These are phyloP conservation scores for Endocladia muricata DNA, from an alignment of 31 red algal species.

Conservation along the genomic window DNA sequence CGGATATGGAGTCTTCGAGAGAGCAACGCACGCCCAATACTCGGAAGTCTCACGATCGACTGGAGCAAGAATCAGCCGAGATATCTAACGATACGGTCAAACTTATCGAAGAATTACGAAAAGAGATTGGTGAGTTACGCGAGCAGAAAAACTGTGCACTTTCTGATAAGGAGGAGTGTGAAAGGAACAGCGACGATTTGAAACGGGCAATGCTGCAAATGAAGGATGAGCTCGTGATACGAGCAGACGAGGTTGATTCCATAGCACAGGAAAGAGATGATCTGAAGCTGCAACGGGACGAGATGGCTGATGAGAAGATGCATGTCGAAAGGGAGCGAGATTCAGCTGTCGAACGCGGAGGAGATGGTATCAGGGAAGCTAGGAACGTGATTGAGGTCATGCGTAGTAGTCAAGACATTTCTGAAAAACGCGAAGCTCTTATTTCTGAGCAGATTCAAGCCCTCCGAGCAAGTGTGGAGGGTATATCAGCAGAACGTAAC, in stretches of 20 bases:
- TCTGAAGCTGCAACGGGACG: conserved; percentile 11
- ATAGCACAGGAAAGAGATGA: conserved; percentile 6
- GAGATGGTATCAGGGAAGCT: conserved; percentile 52
- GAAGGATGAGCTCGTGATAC: neutral
- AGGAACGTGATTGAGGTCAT: conserved; percentile 33
- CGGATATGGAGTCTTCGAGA: too few relatives aligned
- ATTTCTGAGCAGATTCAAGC: conserved; percentile 41
- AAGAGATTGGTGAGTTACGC: too few relatives aligned
- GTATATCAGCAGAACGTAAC: conserved; percentile 42
- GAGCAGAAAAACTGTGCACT: too few relatives aligned
- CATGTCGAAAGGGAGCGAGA: conserved; percentile 46
- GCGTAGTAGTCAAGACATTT: conserved; percentile 9
- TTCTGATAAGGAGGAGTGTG: neutral
- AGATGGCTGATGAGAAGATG: conserved; percentile 8
- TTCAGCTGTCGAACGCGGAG: conserved; percentile 44
- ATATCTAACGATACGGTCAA: too few relatives aligned
- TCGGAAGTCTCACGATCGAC: too few relatives aligned
- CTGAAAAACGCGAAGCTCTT: conserved; percentile 24
- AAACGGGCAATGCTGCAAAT: neutral
- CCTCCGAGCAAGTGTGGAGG: conserved; percentile 32
- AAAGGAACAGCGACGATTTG: neutral
- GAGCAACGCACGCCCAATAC: too few relatives aligned
- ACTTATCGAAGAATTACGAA: too few relatives aligned
- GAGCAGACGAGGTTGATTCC: neutral
- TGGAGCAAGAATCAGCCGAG: too few relatives aligned